Conservation (phyloP, 129 eudicot genomes). For the Rutidosis leptorrhynchoides region DNA sequence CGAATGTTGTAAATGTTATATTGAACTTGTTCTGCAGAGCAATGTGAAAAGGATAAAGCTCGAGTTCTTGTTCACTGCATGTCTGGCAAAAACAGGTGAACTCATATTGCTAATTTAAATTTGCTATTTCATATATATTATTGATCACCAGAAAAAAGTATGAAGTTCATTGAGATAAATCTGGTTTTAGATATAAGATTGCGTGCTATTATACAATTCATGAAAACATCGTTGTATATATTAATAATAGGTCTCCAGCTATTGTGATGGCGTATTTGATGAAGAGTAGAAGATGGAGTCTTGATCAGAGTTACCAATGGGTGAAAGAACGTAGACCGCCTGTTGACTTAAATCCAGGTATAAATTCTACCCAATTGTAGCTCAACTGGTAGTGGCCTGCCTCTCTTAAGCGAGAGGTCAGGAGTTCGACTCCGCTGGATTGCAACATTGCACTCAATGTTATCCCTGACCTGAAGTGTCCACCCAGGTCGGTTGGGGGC, state of each 20-base stretch:
- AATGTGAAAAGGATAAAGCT: conserved; percentile 84
- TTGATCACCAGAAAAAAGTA: not conserved
- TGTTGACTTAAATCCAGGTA: conserved; percentile 74
- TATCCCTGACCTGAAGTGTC: too few species aligned
- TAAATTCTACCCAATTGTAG: too few species aligned
- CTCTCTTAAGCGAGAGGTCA: too few species aligned
- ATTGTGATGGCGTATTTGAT: conserved; percentile 83
- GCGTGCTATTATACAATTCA: not conserved
- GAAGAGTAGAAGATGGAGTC: conserved; percentile 89
- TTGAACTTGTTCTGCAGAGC: conserved; percentile 51
- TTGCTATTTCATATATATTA: not conserved
- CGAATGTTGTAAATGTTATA: not conserved
- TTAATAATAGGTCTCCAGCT: conserved; percentile 77
- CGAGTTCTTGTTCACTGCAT: conserved; percentile 99
- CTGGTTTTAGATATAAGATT: not conserved
- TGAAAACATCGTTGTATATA: not conserved
- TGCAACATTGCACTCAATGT: too few species aligned
- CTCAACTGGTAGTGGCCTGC: too few species aligned
- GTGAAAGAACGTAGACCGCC: conserved; percentile 84
- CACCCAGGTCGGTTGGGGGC: too few species aligned
- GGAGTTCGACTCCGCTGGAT: too few species aligned
- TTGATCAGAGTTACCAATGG: conserved; percentile 95
- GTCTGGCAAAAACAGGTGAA: conserved; percentile 88
- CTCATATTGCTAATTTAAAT: conserved; percentile 18
- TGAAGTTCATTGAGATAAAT: not conserved